Evolutionary conservation across 2,329 filamentous ascomycete species (phyloP), one percentile per base, ranked within the genome.

Genomic region (Calonectria fujianensis): DNA sequence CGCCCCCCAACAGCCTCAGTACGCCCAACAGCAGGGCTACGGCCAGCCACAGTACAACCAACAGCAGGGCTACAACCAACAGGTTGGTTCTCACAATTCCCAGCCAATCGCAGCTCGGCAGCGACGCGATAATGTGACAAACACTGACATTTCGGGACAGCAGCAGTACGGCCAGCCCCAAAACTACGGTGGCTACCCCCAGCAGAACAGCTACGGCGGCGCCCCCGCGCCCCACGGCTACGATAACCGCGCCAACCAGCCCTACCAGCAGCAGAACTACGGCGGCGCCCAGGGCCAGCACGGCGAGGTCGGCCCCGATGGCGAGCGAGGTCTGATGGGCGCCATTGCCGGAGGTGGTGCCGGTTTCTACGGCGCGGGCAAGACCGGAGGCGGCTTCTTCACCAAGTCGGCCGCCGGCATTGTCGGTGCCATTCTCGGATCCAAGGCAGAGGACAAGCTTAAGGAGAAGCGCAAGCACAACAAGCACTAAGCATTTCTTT

Each of bases 311-410:
- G 82, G 83, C 2, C 84, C 84, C 7, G 82, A 85, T 51, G 84
- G 84, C 54, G 90, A 92, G n/a, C 88, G 90, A 63, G 90, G 90
- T 41, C 86, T 92, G 24, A 41, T 63, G 24, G 90, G 89, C 5
- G 88, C 90, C 1, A 88, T 90, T 4, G 77, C 89, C 1, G 90
- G 90, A 29, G 88, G 89, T 69, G 89, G 87, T 69, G 89, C 87
- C 86, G 1, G 90, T 89, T n/a, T 90, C 88, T 10, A 91, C 87
- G 79, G 85, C 0, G 90, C 89, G 0, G 88, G 91, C 82, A 87
- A 89, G 77, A 83, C 89, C 27, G 90, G 90, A 16, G 88, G 88
- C 35, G 90, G 90, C 24, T 75, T 87, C 45, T 80, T 91, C 32
- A 88, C 88, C 29, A 90, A 88, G 14, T 85, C 88, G 0, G 85